Conservation (phyloP, 352 stramenopile species). For the Phytophthora pinifolia region DNA sequence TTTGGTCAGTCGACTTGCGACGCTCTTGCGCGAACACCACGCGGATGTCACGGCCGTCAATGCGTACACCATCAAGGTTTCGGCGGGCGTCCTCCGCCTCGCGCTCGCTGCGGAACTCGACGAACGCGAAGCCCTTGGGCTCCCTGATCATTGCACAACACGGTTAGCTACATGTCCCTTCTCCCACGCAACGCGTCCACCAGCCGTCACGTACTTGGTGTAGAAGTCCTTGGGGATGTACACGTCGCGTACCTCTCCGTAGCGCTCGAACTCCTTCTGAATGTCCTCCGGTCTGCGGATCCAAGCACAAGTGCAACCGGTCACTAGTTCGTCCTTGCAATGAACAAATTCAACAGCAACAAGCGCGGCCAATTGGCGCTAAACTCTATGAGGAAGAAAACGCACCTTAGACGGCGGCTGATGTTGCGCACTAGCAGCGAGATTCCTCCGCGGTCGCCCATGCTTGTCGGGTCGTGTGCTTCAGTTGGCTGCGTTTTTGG, state of each 20-base stretch:
- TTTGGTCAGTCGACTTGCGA: constrained; percentile 94
- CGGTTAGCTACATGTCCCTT: constrained; percentile 1
- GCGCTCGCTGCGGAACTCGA: constrained; percentile 93
- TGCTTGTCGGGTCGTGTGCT: constrained; percentile 19
- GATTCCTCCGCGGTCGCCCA: constrained; percentile 75
- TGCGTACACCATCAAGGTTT: constrained; percentile 89
- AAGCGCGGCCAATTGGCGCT: background rate
- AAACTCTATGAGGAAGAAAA: background rate
- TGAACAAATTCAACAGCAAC: constrained; percentile 1
- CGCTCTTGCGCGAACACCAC: constrained; percentile 97
- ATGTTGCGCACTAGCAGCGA: constrained; percentile 95
- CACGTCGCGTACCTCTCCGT: constrained; percentile 94
- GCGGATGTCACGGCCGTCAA: constrained; percentile 93
- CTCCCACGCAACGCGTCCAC: background rate
- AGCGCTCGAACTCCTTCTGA: constrained; percentile 91
- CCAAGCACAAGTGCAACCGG: constrained; percentile 2
- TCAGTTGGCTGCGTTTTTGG: constrained; percentile 21
- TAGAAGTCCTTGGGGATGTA: constrained; percentile 96
- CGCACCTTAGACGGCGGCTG: constrained; percentile 82
- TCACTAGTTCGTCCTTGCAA: constrained; percentile 11
- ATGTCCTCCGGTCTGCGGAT: constrained; percentile 85
- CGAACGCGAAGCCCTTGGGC: constrained; percentile 95
- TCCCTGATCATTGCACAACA: constrained; percentile 44
- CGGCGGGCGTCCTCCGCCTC: constrained; percentile 90
- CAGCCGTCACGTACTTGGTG: constrained; percentile 66